These are phyloP conservation scores for Globisporangium perplexum DNA, from an alignment of 352 stramenopile species.

Conservation along the genomic window DNA sequence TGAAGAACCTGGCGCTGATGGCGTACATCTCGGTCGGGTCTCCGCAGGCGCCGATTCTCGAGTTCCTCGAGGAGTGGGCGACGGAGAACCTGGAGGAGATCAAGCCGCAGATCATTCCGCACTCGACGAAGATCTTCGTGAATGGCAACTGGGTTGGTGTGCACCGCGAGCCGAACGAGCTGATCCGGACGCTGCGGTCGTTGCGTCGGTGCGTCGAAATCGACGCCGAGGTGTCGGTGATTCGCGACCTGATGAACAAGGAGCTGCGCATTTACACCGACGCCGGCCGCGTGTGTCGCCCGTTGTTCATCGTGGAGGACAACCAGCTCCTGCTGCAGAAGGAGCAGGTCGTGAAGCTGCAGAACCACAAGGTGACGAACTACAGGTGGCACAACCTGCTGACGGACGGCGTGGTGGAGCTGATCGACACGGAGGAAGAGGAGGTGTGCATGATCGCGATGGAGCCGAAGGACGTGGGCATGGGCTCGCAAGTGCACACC, in stretches of 20 bases:
- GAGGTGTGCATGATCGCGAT: conserved; percentile 99
- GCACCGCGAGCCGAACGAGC: conserved; percentile 95
- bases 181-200: conserved; percentile 94
- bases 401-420: conserved; percentile 95
- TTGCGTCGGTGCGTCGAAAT: conserved; percentile 97
- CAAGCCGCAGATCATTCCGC: conserved; percentile 95
- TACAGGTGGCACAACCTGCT: conserved; percentile 86
- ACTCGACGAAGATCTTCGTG: conserved; percentile 99
- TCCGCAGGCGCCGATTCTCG: conserved; percentile 93
- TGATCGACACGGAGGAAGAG: conserved; percentile 99
- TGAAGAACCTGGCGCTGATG: conserved; percentile 99
- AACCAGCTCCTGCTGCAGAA: conserved; percentile 96
- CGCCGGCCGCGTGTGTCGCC: conserved; percentile 97
- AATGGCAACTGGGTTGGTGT: conserved; percentile 99
- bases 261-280: conserved; percentile 99
- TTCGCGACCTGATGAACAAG: conserved; percentile 97
- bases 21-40: conserved; percentile 96
- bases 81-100: conserved; percentile 98
- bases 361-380: conserved; percentile 88
- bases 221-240: conserved; percentile 98
- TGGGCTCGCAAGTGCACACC: conserved; percentile 95
- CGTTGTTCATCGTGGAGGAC: conserved; percentile 98
- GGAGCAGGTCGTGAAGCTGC: conserved; percentile 95
- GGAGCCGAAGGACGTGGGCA: conserved; percentile 92
- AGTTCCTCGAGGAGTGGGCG: conserved; percentile 98